These are phyloP conservation scores for Hymenoscyphus scutula DNA, from an alignment of 2,329 filamentous ascomycete genomes.

Conservation along the genomic window DNA sequence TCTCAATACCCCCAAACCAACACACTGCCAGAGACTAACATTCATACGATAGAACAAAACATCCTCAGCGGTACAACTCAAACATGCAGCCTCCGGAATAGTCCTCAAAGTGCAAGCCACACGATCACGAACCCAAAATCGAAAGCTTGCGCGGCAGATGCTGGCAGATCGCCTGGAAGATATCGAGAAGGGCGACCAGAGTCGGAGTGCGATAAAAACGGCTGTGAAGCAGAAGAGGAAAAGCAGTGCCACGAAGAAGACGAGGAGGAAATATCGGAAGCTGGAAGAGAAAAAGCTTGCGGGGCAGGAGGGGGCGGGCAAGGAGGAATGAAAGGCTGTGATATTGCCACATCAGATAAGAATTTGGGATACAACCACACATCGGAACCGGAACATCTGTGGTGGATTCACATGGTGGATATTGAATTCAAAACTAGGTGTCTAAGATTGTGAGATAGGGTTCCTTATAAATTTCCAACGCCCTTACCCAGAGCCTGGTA, in stretches of 20 bases:
- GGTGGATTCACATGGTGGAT: too few species aligned
- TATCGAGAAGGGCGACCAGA: constrained; percentile 66
- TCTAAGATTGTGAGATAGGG: too few species aligned
- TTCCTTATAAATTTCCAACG: too few species aligned
- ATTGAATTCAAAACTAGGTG: too few species aligned
- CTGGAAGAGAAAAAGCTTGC: constrained; percentile 40
- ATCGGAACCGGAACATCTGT: neutral
- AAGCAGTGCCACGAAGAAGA: constrained; percentile 79
- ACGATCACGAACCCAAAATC: constrained; percentile 80
- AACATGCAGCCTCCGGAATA: constrained; percentile 83
- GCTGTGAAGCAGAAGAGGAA: constrained; percentile 65
- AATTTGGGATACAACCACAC: neutral
- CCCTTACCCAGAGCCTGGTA: too few species aligned
- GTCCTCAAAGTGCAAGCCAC: constrained; percentile 95
- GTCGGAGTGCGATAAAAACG: constrained; percentile 62
- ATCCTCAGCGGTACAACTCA: constrained; percentile 88
- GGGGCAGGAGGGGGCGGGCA: constrained; percentile 24
- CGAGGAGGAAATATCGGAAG: constrained; percentile 71
- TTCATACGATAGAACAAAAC: constrained; percentile 79
- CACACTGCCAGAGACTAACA: constrained; percentile 10
- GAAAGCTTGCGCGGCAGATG: constrained; percentile 76
- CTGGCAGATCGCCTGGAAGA: constrained; percentile 60
- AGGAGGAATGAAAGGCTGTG: neutral
- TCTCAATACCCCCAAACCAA: neutral
- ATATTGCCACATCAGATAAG: neutral